A percentile compares a stretch with the other conserved stretches of the same genome.
Evolutionary conservation across 2,329 filamentous ascomycete genomes (phyloP).

Genomic region (Phoma sp.): DNA sequence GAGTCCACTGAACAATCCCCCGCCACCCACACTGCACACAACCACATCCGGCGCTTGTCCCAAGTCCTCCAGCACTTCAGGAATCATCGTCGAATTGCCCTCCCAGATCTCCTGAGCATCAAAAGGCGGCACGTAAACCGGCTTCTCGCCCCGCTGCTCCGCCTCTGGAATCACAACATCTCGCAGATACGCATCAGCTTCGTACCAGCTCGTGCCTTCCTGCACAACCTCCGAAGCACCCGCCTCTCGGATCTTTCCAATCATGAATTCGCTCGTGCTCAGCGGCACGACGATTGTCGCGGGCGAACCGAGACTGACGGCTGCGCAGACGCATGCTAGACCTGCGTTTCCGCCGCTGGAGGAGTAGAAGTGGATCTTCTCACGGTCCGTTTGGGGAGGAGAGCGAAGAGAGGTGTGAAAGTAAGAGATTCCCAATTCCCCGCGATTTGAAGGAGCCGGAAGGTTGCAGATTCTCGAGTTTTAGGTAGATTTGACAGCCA

Average conservation of each 20-base stretch:
- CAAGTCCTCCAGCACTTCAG: constrained; percentile 53
- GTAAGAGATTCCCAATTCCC: constrained; percentile 74
- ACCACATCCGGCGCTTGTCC: constrained; percentile 66
- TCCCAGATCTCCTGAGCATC: constrained; percentile 71
- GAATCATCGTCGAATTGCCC: constrained; percentile 65
- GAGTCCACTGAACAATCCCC: constrained; percentile 77
- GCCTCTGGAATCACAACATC: constrained; percentile 58
- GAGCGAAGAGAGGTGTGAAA: constrained; percentile 50
- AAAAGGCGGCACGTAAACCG: constrained; percentile 71
- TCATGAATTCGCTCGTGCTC: constrained; percentile 70
- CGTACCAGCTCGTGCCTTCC: constrained; percentile 69
- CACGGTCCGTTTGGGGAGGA: constrained; percentile 18
- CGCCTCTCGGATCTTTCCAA: constrained; percentile 70
- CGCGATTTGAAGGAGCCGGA: constrained; percentile 82
- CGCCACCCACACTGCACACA: constrained; percentile 79
- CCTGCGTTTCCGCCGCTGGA: constrained; percentile 83
- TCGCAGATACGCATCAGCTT: constrained; percentile 71
- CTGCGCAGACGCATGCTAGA: constrained; percentile 76
- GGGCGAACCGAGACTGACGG: constrained; percentile 65
- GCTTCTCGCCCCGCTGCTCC: constrained; percentile 12
- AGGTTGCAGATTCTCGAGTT: constrained; percentile 82
- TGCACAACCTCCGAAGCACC: constrained; percentile 71
- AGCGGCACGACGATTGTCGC: constrained; percentile 76
- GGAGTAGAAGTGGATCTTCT: constrained; percentile 72
- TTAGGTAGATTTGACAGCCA: constrained; percentile 79